Conservation (phyloP, 306 rosid species). For the Vachellia pachyceras region DNA sequence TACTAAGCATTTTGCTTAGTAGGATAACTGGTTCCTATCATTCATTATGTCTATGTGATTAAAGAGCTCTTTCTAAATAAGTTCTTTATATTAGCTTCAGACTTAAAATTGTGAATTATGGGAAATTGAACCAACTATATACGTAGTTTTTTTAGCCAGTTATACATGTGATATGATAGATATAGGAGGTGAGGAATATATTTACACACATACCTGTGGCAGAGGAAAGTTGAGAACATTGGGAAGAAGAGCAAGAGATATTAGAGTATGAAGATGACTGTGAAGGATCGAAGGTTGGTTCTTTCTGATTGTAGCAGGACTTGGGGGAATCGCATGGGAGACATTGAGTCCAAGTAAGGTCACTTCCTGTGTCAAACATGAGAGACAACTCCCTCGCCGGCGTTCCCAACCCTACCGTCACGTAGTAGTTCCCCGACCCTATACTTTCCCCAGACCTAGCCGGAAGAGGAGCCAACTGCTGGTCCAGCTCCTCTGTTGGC, state of each 20-base stretch:
- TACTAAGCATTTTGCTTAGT: too few species aligned
- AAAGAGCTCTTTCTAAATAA: too few species aligned
- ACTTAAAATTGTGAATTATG: too few species aligned
- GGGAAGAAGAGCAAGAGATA: slow-evolving; percentile 49
- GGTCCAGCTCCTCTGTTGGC: neutral
- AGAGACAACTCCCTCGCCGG: slow-evolving; percentile 60
- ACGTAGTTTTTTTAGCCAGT: too few species aligned
- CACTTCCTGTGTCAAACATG: slow-evolving; percentile 72
- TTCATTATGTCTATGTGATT: too few species aligned
- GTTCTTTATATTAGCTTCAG: too few species aligned
- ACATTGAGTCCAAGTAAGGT: slow-evolving; percentile 85
- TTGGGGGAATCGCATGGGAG: slow-evolving; percentile 68
- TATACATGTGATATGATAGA: too few species aligned
- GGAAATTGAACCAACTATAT: too few species aligned
- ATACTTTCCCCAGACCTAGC: slow-evolving; percentile 57
- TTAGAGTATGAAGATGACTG: slow-evolving; percentile 52
- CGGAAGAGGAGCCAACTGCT: slow-evolving; percentile 36
- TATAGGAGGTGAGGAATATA: too few species aligned
- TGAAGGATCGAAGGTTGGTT: slow-evolving; percentile 53
- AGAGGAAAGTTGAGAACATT: slow-evolving; percentile 54
- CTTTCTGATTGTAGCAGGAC: slow-evolving; percentile 68
- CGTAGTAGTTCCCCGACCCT: slow-evolving; percentile 65
- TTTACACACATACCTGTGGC: slow-evolving; percentile 50
- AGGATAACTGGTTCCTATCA: too few species aligned
- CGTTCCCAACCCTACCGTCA: slow-evolving; percentile 65